These are phyloP conservation scores for Eragrostis curvula DNA, from an alignment of 176 grass and related monocot species.

Conservation along the genomic window DNA sequence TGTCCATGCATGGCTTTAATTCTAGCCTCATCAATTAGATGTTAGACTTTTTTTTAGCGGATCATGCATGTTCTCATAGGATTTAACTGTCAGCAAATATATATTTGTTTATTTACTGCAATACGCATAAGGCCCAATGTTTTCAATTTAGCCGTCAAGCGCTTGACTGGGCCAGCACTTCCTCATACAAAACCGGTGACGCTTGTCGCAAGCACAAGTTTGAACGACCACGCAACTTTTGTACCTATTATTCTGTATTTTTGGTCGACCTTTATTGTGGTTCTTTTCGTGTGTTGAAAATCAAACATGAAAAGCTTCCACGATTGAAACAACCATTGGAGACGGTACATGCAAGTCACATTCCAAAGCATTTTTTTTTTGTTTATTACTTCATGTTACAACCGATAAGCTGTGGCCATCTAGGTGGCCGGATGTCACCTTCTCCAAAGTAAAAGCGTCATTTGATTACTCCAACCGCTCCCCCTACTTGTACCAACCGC, in stretches of 20 bases:
- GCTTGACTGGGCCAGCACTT: too few relatives aligned
- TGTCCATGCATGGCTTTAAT: too few relatives aligned
- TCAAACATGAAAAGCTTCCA: neutral
- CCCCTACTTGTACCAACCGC: slow-evolving; percentile 20
- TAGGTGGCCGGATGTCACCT: slow-evolving; percentile 27
- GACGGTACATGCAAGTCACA: neutral
- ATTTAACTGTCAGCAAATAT: too few relatives aligned
- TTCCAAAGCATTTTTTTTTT: neutral
- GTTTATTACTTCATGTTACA: neutral
- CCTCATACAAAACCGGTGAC: neutral
- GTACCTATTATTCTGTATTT: neutral
- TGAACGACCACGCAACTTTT: slow-evolving; percentile 7
- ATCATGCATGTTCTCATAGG: too few relatives aligned
- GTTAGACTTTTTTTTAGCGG: too few relatives aligned
- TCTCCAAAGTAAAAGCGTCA: neutral
- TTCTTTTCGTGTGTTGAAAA: neutral
- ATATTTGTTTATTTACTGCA: too few relatives aligned
- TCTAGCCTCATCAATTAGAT: too few relatives aligned
- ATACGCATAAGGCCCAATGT: too few relatives aligned
- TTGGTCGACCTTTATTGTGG: neutral
- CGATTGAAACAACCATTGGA: neutral
- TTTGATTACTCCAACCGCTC: neutral
- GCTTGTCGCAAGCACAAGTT: neutral
- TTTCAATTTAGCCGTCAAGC: too few relatives aligned
- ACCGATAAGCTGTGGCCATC: slow-evolving; percentile 14